Evolutionary conservation across 495 filamentous ascomycete species (phyloP).

Genomic region (Rhypophila decipiens): DNA sequence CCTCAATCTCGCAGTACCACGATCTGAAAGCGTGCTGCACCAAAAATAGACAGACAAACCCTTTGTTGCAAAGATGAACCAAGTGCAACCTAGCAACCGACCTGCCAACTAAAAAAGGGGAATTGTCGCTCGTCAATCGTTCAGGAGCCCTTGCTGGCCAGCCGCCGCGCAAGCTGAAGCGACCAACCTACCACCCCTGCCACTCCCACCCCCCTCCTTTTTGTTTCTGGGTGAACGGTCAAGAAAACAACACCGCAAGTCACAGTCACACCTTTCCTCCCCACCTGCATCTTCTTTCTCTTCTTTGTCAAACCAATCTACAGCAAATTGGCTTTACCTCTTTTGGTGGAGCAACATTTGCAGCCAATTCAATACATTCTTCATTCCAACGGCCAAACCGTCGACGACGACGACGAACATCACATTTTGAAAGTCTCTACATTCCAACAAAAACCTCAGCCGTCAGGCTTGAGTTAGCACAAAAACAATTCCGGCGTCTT

Average conservation of each 20-base stretch:
- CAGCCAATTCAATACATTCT: background rate
- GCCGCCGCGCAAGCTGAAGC: no score
- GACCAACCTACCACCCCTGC: no score
- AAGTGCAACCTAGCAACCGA: background rate
- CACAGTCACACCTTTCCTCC: background rate
- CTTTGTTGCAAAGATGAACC: no score
- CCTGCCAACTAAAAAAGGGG: background rate
- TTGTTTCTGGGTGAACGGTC: slow-evolving; percentile 28
- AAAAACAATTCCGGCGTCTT: no score
- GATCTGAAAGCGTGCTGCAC: no score
- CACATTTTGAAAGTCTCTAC: no score
- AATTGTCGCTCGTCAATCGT: no score
- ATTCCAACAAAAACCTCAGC: no score
- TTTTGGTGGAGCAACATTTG: background rate
- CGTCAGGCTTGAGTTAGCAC: no score
- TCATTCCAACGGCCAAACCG: slow-evolving; percentile 1
- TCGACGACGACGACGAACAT: background rate
- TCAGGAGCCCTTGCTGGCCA: no score
- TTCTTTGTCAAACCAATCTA: background rate
- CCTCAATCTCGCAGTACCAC: no score
- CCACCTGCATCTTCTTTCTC: background rate
- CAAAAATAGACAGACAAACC: no score
- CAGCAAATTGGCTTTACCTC: background rate
- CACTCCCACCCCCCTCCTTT: slow-evolving; percentile 12
- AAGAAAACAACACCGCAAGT: slow-evolving; percentile 1